Conservation (phyloP, 179 eudicot species). For the Patellifolia procumbens region DNA sequence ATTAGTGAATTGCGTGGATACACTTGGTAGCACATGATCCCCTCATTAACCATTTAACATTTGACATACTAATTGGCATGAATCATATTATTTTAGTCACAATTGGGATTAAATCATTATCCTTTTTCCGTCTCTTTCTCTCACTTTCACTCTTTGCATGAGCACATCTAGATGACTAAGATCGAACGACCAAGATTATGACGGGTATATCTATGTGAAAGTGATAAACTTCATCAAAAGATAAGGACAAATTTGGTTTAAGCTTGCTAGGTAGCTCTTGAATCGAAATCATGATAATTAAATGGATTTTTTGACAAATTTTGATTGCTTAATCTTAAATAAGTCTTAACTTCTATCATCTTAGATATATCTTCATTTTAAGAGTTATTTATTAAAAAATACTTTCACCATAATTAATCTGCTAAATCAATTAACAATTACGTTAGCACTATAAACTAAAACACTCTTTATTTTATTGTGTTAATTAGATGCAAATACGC, state of each 20-base stretch:
- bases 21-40: conserved; percentile 22
- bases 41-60: neutral
- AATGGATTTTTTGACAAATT: too few relatives aligned
- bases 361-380: too few relatives aligned
- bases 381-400: too few relatives aligned
- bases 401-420: too few relatives aligned
- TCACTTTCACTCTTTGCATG: conserved; percentile 22
- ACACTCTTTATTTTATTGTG: too few relatives aligned
- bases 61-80: neutral
- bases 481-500: too few relatives aligned
- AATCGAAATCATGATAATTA: neutral
- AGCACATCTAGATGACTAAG: conserved; percentile 29
- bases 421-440: too few relatives aligned
- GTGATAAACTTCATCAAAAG: conserved; percentile 10
- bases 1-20: conserved; percentile 21
- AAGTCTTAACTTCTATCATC: too few relatives aligned
- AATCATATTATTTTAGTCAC: neutral
- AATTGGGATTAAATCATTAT: neutral
- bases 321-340: too few relatives aligned
- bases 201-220: conserved; percentile 26
- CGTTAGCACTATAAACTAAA: too few relatives aligned
- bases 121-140: neutral
- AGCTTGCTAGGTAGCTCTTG: neutral
- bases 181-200: conserved; percentile 33
- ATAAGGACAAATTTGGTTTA: conserved; percentile 11